Evolutionary conservation across 306 rosid species (phyloP).

Genomic region (Lathyrus sativus): DNA sequence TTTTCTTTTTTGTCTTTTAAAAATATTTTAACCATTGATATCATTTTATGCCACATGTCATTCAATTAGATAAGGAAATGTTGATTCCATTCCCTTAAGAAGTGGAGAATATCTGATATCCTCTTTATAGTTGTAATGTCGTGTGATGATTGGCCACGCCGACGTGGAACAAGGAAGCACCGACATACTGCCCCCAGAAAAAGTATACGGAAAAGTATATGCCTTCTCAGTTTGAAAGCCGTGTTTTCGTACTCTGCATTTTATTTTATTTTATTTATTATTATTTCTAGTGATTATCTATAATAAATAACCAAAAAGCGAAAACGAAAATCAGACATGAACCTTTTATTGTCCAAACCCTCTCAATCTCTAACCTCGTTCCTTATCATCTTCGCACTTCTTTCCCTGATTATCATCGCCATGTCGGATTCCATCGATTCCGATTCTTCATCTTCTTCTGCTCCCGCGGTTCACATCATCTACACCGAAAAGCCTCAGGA

Average conservation of each 20-base stretch:
- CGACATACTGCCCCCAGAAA: neutral
- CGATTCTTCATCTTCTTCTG: constrained; percentile 35
- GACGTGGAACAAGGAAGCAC: neutral
- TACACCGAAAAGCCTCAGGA: constrained; percentile 70
- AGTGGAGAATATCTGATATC: no score
- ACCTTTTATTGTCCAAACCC: neutral
- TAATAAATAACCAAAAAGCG: neutral
- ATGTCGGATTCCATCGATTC: constrained; percentile 39
- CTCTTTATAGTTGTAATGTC: no score
- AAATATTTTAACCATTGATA: no score
- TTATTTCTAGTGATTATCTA: neutral
- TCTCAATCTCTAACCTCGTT: neutral
- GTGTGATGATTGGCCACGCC: no score
- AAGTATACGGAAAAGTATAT: neutral
- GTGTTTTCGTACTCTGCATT: no score
- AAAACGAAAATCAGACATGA: neutral
- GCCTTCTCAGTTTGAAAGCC: no score
- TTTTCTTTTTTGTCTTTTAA: no score
- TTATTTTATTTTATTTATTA: neutral
- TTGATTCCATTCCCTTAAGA: no score
- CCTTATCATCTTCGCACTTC: constrained; percentile 1
- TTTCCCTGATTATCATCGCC: constrained; percentile 18
- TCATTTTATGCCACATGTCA: no score
- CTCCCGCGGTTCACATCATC: constrained; percentile 73
- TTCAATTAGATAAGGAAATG: no score